phyloP scores from a whole-genome alignment of 2,329 filamentous ascomycete species.

The Aspergillus sp. region DNA sequence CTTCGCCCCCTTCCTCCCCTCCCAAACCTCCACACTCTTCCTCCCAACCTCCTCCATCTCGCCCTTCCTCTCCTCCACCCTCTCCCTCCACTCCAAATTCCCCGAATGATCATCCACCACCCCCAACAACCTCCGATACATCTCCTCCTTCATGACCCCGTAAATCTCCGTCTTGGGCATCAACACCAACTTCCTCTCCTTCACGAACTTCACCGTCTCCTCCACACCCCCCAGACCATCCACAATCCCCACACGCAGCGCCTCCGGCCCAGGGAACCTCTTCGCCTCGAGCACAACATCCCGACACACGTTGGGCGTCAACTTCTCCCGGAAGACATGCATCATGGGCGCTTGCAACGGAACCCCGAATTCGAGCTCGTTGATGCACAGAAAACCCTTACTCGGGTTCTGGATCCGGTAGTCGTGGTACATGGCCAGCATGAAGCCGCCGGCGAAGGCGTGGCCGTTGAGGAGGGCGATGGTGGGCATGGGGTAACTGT shows the following conservation, averaged over 20 bases:
- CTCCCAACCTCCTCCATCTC: slow-evolving; percentile 44
- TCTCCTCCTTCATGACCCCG: slow-evolving; percentile 71
- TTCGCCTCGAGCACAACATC: slow-evolving; percentile 72
- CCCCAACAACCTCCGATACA: slow-evolving; percentile 68
- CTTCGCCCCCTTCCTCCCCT: slow-evolving; percentile 34
- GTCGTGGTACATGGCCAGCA: slow-evolving; percentile 80
- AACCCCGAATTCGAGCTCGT: slow-evolving; percentile 78
- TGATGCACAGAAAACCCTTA: slow-evolving; percentile 75
- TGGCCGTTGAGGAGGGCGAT: slow-evolving; percentile 79
- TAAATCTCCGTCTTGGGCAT: slow-evolving; percentile 70
- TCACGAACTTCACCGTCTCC: slow-evolving; percentile 63
- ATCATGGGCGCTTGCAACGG: slow-evolving; percentile 75
- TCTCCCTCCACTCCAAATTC: slow-evolving; percentile 45
- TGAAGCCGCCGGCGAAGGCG: slow-evolving; percentile 78
- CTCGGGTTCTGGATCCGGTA: slow-evolving; percentile 74
- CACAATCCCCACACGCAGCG: slow-evolving; percentile 67
- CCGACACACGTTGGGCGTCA: slow-evolving; percentile 58
- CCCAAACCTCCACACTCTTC: slow-evolving; percentile 56
- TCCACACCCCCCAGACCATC: slow-evolving; percentile 68
- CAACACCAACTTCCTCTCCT: slow-evolving; percentile 59
- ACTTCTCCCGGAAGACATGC: slow-evolving; percentile 71
- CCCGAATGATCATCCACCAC: slow-evolving; percentile 57
- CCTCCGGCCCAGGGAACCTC: slow-evolving; percentile 65
- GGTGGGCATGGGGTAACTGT: slow-evolving; percentile 75
- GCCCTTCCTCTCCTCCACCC: slow-evolving; percentile 54